Conservation (phyloP, 1,284 basidiomycete genomes). For the Ustilago hordei region DNA sequence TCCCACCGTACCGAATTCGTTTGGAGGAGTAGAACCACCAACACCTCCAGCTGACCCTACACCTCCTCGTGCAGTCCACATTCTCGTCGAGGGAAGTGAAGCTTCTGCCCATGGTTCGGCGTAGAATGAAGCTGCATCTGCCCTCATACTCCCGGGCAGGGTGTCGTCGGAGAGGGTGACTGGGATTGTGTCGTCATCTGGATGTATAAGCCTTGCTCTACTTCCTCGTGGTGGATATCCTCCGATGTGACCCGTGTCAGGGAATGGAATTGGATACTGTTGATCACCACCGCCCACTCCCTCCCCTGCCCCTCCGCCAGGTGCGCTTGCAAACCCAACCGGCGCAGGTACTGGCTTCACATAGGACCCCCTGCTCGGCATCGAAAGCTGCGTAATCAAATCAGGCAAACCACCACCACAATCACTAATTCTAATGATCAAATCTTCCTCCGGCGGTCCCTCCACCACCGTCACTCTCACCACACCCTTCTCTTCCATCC, state of each 20-base stretch:
- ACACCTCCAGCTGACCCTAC: conserved; percentile 44
- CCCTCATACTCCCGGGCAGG: neutral
- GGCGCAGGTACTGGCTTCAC: neutral
- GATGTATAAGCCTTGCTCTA: conserved; percentile 27
- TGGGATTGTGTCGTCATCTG: conserved; percentile 25
- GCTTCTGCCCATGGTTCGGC: conserved; percentile 36
- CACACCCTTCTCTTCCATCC: conserved; percentile 23
- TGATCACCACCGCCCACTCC: neutral
- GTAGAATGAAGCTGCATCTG: conserved; percentile 21
- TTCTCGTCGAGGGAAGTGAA: conserved; percentile 8
- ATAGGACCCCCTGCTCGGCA: conserved; percentile 7
- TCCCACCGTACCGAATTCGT: conserved; percentile 43
- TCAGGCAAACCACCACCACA: conserved; percentile 50
- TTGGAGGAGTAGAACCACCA: conserved; percentile 24
- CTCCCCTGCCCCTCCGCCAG: neutral
- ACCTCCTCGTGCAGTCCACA: conserved; percentile 27
- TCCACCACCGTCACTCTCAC: conserved; percentile 66
- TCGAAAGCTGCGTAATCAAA: conserved; percentile 40
- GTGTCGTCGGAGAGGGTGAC: conserved; percentile 29
- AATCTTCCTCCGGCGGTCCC: conserved; percentile 62
- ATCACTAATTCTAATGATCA: conserved; percentile 67
- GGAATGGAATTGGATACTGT: conserved; percentile 46
- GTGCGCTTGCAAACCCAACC: conserved; percentile 11
- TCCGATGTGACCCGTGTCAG: conserved; percentile 43
- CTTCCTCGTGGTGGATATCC: conserved; percentile 39